Evolutionary conservation across 495 filamentous ascomycete species (phyloP), one percentile per base, ranked within the genome.

Genomic region (Talaromyces nanjingensis): DNA sequence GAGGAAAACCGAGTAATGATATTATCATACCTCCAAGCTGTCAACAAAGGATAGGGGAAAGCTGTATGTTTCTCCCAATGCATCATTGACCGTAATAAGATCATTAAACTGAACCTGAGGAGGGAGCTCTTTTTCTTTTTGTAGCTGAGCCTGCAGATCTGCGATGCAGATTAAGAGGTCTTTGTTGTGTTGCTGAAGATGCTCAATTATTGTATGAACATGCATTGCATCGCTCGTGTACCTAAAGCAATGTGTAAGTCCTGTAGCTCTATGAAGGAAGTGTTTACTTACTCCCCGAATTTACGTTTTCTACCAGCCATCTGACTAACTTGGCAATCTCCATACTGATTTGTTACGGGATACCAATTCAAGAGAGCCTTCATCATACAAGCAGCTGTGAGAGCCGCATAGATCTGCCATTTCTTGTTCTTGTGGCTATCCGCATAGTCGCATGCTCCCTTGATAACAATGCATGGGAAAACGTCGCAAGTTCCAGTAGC

Each of bases 401-500:
- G 0, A 1, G 49, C 49, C 8, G 49, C 49, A 22, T 53, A 53
- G 2, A 5, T 3, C 20, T 53, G 49, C 49, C 49, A 54, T 12
- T 54, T 12, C 53, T 58, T 58, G 16, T 33, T 6, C 55, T 58
- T 58, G 55, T 34, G 55, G 9, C 33, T 37, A 37, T 37, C 33
- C 1, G 33, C 33, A 78, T 68, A 33, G 77, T 63, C 2, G 77
- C 76, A 60, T 79, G 29, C 29, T 31, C 6, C 29, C 6, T 31
- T 31, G 29, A 31, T 7, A 6, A 7, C 29, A 31, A 31, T 31
- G 29, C 29, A 31, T 6, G 29, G 29, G 29, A 31, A 31, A 7
- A 31, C 6, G 6, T 31, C 29, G 29, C 29, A 31, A 31, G 29
- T 7, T 31, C 29, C 29, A 31, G 29, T 31, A 31, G 29, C 29